These are phyloP conservation scores for Articulospora tetracladia DNA, from an alignment of 495 filamentous ascomycete species.

Conservation along the genomic window DNA sequence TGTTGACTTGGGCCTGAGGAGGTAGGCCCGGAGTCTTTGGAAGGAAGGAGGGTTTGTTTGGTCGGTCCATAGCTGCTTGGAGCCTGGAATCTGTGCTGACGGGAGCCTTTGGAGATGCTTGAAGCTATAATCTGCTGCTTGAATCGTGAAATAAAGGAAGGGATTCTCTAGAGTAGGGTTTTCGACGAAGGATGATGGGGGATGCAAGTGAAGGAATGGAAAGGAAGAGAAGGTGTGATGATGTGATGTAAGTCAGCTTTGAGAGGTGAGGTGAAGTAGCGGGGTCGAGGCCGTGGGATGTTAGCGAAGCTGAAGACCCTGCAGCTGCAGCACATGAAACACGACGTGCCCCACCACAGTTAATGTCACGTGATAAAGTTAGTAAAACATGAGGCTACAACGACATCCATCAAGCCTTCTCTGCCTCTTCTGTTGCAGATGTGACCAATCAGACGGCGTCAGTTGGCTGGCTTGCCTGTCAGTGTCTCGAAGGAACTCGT, in stretches of 20 bases:
- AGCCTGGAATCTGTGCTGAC: background rate
- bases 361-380: background rate
- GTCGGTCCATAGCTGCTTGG: conserved; percentile 61
- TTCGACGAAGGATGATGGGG: background rate
- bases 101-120: background rate
- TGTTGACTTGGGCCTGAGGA: conserved; percentile 64
- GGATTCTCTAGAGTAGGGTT: background rate
- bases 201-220: background rate
- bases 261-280: background rate
- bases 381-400: too few relatives aligned
- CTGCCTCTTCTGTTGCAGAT: too few relatives aligned
- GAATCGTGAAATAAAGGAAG: background rate
- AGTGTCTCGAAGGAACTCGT: too few relatives aligned
- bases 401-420: too few relatives aligned
- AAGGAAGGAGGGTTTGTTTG: conserved; percentile 77
- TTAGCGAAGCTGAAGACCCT: conserved; percentile 7
- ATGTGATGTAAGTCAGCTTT: background rate
- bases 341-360: background rate
- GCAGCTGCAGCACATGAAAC: conserved; percentile 18
- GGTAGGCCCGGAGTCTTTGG: conserved; percentile 60
- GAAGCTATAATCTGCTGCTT: background rate
- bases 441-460: too few relatives aligned
- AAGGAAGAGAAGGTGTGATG: background rate
- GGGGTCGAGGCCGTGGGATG: conserved; percentile 11
- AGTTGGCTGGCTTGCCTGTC: too few relatives aligned